phyloP scores from a whole-genome alignment of 1,139 yeast genomes.

The Tardiomyces depauwii region DNA sequence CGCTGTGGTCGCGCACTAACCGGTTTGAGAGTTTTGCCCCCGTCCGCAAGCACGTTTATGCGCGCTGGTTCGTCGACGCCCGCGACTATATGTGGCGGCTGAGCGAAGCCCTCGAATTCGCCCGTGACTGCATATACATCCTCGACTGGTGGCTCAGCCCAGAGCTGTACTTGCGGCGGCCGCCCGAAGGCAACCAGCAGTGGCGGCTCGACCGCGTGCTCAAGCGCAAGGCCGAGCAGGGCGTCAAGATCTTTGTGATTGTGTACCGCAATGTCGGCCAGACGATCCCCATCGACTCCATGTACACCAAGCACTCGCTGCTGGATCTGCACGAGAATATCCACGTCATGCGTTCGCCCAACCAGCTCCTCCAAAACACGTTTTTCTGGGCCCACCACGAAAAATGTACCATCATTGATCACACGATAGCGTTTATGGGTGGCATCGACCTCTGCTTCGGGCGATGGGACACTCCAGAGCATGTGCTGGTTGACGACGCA shows the following conservation, averaged over 20 bases:
- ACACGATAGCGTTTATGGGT: constrained; percentile 82
- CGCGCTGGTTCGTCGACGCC: constrained; percentile 97
- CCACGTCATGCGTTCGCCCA: constrained; percentile 88
- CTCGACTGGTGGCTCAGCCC: constrained; percentile 99
- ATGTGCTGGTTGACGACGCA: constrained; percentile 71
- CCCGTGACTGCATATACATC: constrained; percentile 84
- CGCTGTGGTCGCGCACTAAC: constrained; percentile 62
- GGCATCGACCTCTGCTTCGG: constrained; percentile 96
- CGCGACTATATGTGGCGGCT: constrained; percentile 96
- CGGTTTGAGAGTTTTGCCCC: constrained; percentile 93
- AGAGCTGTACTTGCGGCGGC: constrained; percentile 82
- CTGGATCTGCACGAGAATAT: constrained; percentile 77
- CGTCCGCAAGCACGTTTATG: constrained; percentile 68
- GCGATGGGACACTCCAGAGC: constrained; percentile 94
- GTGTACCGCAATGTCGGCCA: constrained; percentile 93
- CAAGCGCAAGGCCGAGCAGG: constrained; percentile 85
- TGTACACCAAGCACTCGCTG: constrained; percentile 88
- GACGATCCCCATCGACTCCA: constrained; percentile 87
- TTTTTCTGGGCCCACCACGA: constrained; percentile 99
- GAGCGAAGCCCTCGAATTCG: constrained; percentile 85
- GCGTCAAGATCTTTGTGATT: constrained; percentile 86
- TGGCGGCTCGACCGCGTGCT: constrained; percentile 85
- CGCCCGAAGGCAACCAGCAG: constrained; percentile 90
- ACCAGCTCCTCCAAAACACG: constrained; percentile 85
- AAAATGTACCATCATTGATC: constrained; percentile 78